Evolutionary conservation across 176 grass and related monocot species (phyloP), one percentile per base, ranked within the genome.

Genomic region (Oryza officinalis): DNA sequence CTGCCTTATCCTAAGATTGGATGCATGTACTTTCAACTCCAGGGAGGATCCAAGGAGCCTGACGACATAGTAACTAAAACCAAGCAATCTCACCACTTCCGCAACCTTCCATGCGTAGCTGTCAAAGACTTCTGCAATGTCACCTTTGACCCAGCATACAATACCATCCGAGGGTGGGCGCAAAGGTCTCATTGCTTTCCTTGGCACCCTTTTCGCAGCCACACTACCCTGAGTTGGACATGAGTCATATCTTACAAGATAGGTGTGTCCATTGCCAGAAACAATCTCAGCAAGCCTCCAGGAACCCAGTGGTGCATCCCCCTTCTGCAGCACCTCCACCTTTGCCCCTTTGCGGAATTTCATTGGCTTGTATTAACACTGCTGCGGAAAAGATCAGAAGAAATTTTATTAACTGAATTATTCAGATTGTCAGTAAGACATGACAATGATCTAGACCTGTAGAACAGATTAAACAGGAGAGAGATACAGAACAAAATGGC

Each of bases 41-140:
- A 73, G 57, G 32, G 71, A 92, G 9, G 80, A 89, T 63, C 91
- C 91, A 23, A 95, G 77, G 35, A 95, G 83, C 27, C 89, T 89
- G 14, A 95, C 80, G 13, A 91, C 77, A 83, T 86, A 90, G 40
- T 85, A 88, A 66, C 81, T 69, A 32, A 72, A 79, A 69, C 72
- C 89, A 78, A 90, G 73, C 11, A 87, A 81, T 52, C 46, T 79
- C 60, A 83, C 33, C 10, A 94, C 73, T 71, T 92, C 86, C 0
- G 84, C 94, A 80, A 89, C 76, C 86, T 90, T 97, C 94, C 94
- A 97, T 6, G 86, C 83, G 64, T 85, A 87, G 70, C 85, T 91
- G 46, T 94, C 86, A 65, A 94, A 94, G 27, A 92, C 90, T 81
- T 97, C 92, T 52, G 90, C 57, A 45, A 91, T 75, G 50, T 87